These are phyloP conservation scores for Vigna mungo DNA, from an alignment of 306 rosid genomes.

Conservation along the genomic window DNA sequence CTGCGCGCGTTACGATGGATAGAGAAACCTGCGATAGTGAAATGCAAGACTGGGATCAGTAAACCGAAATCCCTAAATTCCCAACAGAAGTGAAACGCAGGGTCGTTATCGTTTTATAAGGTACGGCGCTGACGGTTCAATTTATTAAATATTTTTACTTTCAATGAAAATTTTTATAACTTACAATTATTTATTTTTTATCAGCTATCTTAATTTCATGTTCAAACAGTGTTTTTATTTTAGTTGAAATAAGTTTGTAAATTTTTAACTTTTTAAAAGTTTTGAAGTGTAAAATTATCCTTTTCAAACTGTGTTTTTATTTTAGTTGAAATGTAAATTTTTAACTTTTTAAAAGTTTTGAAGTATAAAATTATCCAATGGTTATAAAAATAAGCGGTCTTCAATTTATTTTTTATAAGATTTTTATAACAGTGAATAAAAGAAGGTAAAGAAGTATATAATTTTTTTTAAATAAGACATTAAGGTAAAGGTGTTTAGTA, in stretches of 20 bases:
- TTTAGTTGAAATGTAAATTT: too few relatives aligned
- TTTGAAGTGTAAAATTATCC: neutral
- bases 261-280: neutral
- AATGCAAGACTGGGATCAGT: conserved; percentile 9
- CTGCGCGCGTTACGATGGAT: conserved; percentile 9
- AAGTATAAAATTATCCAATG: too few relatives aligned
- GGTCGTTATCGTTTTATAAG: conserved; percentile 35
- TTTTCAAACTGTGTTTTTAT: too few relatives aligned
- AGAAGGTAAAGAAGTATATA: too few relatives aligned
- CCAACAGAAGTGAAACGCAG: conserved; percentile 23
- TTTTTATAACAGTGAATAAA: too few relatives aligned
- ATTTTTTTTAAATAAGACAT: too few relatives aligned
- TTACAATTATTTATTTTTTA: neutral
- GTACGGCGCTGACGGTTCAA: conserved; percentile 26
- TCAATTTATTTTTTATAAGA: too few relatives aligned
- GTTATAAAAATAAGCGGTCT: too few relatives aligned
- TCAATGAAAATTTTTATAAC: neutral
- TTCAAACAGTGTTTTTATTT: neutral
- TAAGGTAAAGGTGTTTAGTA: too few relatives aligned
- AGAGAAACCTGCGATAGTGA: neutral
- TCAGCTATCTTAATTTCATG: neutral
- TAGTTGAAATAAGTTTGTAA: neutral
- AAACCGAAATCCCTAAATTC: conserved; percentile 46
- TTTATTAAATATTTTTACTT: neutral
- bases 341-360: too few relatives aligned